Evolutionary conservation across 371 early-diverging fungal species (phyloP), one percentile per base, ranked within the genome.

Genomic region (Syncephalastrum sp.): DNA sequence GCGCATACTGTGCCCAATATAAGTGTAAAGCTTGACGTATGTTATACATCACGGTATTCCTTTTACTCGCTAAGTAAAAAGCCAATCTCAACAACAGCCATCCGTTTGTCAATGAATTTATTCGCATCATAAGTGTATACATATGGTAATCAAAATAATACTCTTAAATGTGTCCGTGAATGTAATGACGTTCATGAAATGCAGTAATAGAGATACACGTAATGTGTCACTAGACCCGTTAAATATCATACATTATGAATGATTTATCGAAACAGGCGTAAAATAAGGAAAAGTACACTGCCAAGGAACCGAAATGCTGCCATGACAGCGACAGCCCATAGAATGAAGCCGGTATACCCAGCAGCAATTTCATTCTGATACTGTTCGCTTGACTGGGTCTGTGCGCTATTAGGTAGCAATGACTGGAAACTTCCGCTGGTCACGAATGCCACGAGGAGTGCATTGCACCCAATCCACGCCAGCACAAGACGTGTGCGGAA

Each of bases 401-500:
- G 58, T 13, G 50, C 43, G 12, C 24, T 50, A 24, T 50, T 47
- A 3, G 61, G 42, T 6, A 83, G 55, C n/a, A 74, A 61, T 19
- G 78, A 60, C 19, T 75, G 72, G 23, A 82, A 74, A 16, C 69
- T 67, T 2, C 72, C 61, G 13, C 82, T 84, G 21, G 86, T 83
- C 3, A 89, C 74, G 46, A 87, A 67, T 43, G 87, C 83, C 15
- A 91, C 85, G n/a, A 96, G 75, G 2, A 90, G 38, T 12, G 86
- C 87, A 65, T 96, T 96, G 56, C 87, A 84, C 29, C 87, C 83
- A 59, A 94, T 83, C 95, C 95, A 96, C 45, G 78, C 74, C 25
- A 95, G 79, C 15, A 96, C 85, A 13, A 93, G 67, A 8, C 82
- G 71, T 0, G 96, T 95, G 7, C 97, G 81, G 82, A 94, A 94